Evolutionary conservation across 1,139 yeast genomes (phyloP).

Genomic region (Sugiyamaella japonica): DNA sequence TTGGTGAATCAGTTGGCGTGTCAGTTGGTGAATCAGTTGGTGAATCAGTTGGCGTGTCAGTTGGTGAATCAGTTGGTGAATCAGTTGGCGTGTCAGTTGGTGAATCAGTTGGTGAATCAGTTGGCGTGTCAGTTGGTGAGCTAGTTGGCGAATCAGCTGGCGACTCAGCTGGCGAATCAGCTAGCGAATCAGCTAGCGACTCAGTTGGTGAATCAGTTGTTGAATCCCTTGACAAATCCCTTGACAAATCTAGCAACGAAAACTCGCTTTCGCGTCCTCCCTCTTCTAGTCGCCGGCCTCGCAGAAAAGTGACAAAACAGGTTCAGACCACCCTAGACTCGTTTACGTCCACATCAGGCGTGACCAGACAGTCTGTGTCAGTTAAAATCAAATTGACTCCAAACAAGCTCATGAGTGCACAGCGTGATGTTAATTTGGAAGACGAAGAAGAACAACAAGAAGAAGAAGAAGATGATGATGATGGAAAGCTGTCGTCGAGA

Average conservation of each 20-base stretch:
- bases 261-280: neutral
- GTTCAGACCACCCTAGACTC: slow-evolving; percentile 13
- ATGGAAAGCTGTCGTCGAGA: slow-evolving; percentile 25
- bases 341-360: slow-evolving; percentile 8
- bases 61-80: neutral
- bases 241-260: neutral
- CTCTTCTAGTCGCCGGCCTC: neutral
- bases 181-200: neutral
- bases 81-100: too few relatives aligned
- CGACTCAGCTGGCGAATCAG: neutral
- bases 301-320: neutral
- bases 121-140: too few relatives aligned
- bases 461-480: too few relatives aligned
- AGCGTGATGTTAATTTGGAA: neutral
- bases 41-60: too few relatives aligned
- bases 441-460: too few relatives aligned
- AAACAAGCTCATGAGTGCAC: slow-evolving; percentile 1
- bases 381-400: slow-evolving; percentile 9
- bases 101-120: neutral
- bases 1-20: too few relatives aligned
- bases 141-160: neutral
- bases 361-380: neutral
- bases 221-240: neutral
- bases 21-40: neutral
- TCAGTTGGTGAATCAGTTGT: neutral